phyloP scores from a whole-genome alignment of 2,329 filamentous ascomycete species.

The Diaporthe sp. region DNA sequence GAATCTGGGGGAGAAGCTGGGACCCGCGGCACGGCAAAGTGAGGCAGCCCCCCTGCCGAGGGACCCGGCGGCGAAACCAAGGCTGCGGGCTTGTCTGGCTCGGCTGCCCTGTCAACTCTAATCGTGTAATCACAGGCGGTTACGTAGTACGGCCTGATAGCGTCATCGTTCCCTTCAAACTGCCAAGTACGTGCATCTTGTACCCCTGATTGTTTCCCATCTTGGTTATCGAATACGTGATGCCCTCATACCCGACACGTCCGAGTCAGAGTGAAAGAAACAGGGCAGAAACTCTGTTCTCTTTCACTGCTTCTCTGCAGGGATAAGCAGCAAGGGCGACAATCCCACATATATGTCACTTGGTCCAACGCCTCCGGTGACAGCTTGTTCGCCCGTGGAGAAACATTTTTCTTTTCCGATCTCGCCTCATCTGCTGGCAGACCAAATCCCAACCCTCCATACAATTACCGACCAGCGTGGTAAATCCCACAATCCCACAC shows the following conservation, averaged over 20 bases:
- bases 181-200: not conserved
- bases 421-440: not conserved
- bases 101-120: slow-evolving; percentile 21
- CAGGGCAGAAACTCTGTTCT: not conserved
- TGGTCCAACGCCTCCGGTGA: not conserved
- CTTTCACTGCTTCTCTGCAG: not conserved
- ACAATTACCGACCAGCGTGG: not conserved
- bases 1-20: slow-evolving; percentile 24
- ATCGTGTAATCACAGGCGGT: not conserved
- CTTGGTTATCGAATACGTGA: slow-evolving; percentile 1
- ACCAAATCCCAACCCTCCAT: not conserved
- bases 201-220: not conserved
- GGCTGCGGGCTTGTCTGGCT: not conserved
- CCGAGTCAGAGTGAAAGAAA: slow-evolving; percentile 13
- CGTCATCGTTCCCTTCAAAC: slow-evolving; percentile 18
- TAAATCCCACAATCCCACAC: not conserved
- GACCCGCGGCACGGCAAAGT: slow-evolving; percentile 4
- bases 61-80: slow-evolving; percentile 20
- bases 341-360: slow-evolving; percentile 12
- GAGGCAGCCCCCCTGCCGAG: slow-evolving; percentile 27
- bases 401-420: not conserved
- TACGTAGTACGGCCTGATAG: not conserved
- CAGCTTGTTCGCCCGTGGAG: not conserved
- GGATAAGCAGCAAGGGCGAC: not conserved
- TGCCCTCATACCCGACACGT: slow-evolving; percentile 11